Evolutionary conservation across 1,284 basidiomycete genomes (phyloP).

Genomic region (Phellinidium pouzarii): DNA sequence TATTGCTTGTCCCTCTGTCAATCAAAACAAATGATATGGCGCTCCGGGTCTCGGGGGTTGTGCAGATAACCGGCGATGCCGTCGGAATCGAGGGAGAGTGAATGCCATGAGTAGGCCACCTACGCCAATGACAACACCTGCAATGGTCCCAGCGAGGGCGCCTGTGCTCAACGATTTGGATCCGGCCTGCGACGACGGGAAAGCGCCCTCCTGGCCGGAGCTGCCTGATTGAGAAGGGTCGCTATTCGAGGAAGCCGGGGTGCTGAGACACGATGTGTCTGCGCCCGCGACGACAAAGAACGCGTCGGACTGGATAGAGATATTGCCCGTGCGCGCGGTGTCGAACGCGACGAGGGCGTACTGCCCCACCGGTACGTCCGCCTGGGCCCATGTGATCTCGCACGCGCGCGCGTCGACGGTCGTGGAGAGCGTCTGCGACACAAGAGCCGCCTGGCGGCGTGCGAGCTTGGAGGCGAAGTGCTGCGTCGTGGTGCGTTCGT

Average conservation of each 20-base stretch:
- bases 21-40: conserved; percentile 15
- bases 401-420: conserved; percentile 20
- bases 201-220: conserved; percentile 2
- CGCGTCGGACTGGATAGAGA: conserved; percentile 21
- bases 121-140: conserved; percentile 22
- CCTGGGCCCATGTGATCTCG: conserved; percentile 21
- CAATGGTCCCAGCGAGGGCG: conserved; percentile 25
- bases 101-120: conserved; percentile 23
- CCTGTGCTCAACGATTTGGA: conserved; percentile 22
- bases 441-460: conserved; percentile 6
- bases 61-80: neutral
- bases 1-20: neutral
- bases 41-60: conserved; percentile 14
- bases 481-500: conserved; percentile 13
- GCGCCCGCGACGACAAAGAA: conserved; percentile 23
- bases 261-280: conserved; percentile 22
- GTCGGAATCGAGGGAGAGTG: conserved; percentile 22
- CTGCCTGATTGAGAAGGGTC: conserved; percentile 8
- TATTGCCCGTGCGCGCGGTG: conserved; percentile 14
- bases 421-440: conserved; percentile 22
- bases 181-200: conserved; percentile 5
- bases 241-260: conserved; percentile 17
- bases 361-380: conserved; percentile 24
- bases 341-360: conserved; percentile 25
- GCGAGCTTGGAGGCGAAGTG: neutral